These are phyloP conservation scores for Aphanomyces cochlioides DNA, from an alignment of 352 stramenopile species.

Conservation along the genomic window DNA sequence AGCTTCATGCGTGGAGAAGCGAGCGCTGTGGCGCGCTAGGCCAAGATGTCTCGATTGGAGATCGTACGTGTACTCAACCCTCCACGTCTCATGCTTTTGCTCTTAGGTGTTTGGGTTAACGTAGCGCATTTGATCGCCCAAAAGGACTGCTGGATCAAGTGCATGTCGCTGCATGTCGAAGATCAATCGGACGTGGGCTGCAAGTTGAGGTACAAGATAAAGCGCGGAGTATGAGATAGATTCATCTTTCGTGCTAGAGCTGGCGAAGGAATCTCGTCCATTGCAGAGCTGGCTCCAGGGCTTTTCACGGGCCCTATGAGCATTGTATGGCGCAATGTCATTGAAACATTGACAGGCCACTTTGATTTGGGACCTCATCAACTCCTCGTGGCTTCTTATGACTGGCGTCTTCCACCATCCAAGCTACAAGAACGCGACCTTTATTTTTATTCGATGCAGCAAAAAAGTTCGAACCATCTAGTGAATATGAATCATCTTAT, in stretches of 20 bases:
- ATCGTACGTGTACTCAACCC: constrained; percentile 40
- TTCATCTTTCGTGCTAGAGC: constrained; percentile 35
- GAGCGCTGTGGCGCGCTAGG: constrained; percentile 72
- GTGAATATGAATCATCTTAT: background rate
- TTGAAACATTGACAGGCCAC: constrained; percentile 61
- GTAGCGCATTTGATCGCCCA: constrained; percentile 65
- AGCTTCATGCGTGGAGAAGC: constrained; percentile 71
- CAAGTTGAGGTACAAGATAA: constrained; percentile 53
- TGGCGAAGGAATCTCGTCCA: constrained; percentile 49
- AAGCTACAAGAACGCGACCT: constrained; percentile 69
- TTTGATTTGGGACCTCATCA: constrained; percentile 65
- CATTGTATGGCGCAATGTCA: constrained; percentile 63
- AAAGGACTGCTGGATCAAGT: constrained; percentile 69
- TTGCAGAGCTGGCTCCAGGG: constrained; percentile 70
- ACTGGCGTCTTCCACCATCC: constrained; percentile 73
- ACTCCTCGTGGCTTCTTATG: constrained; percentile 69
- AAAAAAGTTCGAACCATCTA: constrained; percentile 48
- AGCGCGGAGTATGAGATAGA: too few species aligned
- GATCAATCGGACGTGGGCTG: constrained; percentile 68
- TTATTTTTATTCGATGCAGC: constrained; percentile 68
- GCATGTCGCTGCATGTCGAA: constrained; percentile 66
- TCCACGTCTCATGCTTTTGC: background rate
- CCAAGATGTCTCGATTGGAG: constrained; percentile 67
- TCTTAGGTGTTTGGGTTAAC: constrained; percentile 62
- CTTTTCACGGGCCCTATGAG: constrained; percentile 71